Base-by-base conservation (phyloP, 1,284 basidiomycete genomes). In the Sporisorium sorghi region DNA sequence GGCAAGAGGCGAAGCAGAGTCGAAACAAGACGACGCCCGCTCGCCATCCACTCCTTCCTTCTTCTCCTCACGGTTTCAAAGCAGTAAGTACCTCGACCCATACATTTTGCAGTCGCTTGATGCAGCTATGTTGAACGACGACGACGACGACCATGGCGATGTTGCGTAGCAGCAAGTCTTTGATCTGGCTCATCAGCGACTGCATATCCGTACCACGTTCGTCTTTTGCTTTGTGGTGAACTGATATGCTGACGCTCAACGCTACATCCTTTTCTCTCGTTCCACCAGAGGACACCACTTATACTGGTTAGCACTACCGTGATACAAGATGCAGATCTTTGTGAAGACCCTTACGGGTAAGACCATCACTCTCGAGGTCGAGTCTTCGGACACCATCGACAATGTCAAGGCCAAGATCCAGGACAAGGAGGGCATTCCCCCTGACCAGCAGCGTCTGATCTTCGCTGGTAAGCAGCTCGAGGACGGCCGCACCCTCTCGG, bases 371-470 rank as follows among this genome's bases (percentile, higher is more conserved):
- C 80, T 85, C 40, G 85, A 86, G 80, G 85, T 86, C 60, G 85
- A 86, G 80, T 83, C 83, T 54, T 80, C 78, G 47, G 83, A 84
- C 82, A 83, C 83, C 56, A 84, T 84, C 70, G 83, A 84, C 77
- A 83, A 83, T 53, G 83, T 84, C 68, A 84, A 84, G 74, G 82
- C 84, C 65, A 86, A 86, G 84, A 87, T 88, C 76, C 87, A 88
- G 81, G 87, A 87, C 84, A 87, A 88, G 84, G 87, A 88, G 79
- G 87, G 93, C 32, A 95, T 95, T 71, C 92, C 93, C 64, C 93
- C 93, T 79, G 94, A 97, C 88, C 94, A 97, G 87, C 95, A 97
- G 86, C 93, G 95, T 79, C 87, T 98, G 86, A 97, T 97, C 88
- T 98, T 97, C 85, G 95, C 95, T 58, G 95, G 95, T 82, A 97